Evolutionary conservation across 83 land plant genomes (phyloP).

Genomic region (Diphasiastrum complanatum): DNA sequence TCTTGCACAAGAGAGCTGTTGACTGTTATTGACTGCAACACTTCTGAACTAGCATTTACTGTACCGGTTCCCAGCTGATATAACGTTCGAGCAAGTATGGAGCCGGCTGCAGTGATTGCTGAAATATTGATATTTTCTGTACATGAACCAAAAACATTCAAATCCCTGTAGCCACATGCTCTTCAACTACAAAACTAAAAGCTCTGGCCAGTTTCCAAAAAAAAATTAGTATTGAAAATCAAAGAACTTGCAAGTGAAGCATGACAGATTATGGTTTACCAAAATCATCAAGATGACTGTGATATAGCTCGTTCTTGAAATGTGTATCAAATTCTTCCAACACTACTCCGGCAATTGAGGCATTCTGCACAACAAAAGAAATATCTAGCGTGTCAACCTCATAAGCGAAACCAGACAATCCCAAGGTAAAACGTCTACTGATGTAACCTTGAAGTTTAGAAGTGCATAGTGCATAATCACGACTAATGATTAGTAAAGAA

Average conservation of each 20-base stretch:
- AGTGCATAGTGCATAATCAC: too few species aligned
- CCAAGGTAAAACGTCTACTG: background rate
- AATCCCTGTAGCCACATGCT: background rate
- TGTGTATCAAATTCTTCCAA: slow-evolving; percentile 78
- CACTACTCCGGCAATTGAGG: slow-evolving; percentile 60
- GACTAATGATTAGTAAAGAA: too few species aligned
- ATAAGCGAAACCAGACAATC: too few species aligned
- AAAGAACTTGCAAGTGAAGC: background rate
- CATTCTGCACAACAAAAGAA: slow-evolving; percentile 35
- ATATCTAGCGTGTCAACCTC: too few species aligned
- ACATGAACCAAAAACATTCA: background rate
- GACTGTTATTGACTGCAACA: slow-evolving; percentile 20
- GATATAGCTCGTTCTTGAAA: slow-evolving; percentile 64
- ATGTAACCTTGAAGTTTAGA: too few species aligned
- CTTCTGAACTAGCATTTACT: slow-evolving; percentile 8
- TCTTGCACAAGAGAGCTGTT: slow-evolving; percentile 71
- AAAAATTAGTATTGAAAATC: background rate
- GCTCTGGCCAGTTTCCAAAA: too few species aligned
- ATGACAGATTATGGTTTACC: slow-evolving; percentile 22
- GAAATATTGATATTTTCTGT: slow-evolving; percentile 70
- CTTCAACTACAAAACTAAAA: background rate
- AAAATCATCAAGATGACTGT: slow-evolving; percentile 68
- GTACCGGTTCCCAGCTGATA: slow-evolving; percentile 54
- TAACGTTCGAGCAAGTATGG: slow-evolving; percentile 69
- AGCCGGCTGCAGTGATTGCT: slow-evolving; percentile 65